phyloP scores from a whole-genome alignment of 352 stramenopile species.

The Pythium phragmiticola region DNA sequence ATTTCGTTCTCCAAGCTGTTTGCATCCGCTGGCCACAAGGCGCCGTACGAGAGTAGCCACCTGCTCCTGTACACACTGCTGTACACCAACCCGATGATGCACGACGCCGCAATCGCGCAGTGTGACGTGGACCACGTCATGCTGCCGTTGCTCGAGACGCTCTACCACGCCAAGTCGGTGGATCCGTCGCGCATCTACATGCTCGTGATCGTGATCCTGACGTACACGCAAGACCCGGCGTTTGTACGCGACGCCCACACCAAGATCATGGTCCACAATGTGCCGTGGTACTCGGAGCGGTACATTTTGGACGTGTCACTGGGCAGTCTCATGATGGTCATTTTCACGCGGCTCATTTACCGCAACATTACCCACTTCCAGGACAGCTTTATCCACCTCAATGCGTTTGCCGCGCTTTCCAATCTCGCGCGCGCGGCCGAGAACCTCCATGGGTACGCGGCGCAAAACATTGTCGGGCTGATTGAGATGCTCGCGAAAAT shows the following conservation, averaged over 20 bases:
- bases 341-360: conserved; percentile 74
- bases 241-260: conserved; percentile 70
- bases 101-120: conserved; percentile 42
- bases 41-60: conserved; percentile 63
- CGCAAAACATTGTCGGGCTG: conserved; percentile 62
- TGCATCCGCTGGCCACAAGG: conserved; percentile 44
- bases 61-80: conserved; percentile 75
- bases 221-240: conserved; percentile 55
- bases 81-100: conserved; percentile 61
- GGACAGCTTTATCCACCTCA: conserved; percentile 77
- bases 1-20: conserved; percentile 59
- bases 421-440: conserved; percentile 73
- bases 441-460: conserved; percentile 71
- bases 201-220: conserved; percentile 67
- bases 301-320: conserved; percentile 78
- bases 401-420: conserved; percentile 68
- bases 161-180: conserved; percentile 65
- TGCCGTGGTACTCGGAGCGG: conserved; percentile 76
- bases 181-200: conserved; percentile 71
- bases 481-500: conserved; percentile 81
- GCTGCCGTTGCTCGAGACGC: conserved; percentile 65
- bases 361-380: conserved; percentile 82
- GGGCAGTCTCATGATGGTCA: conserved; percentile 72
- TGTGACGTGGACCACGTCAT: conserved; percentile 50
- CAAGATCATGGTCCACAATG: conserved; percentile 51